Evolutionary conservation across 1,139 yeast species (phyloP).

Genomic region (Yamadazyma sp.): DNA sequence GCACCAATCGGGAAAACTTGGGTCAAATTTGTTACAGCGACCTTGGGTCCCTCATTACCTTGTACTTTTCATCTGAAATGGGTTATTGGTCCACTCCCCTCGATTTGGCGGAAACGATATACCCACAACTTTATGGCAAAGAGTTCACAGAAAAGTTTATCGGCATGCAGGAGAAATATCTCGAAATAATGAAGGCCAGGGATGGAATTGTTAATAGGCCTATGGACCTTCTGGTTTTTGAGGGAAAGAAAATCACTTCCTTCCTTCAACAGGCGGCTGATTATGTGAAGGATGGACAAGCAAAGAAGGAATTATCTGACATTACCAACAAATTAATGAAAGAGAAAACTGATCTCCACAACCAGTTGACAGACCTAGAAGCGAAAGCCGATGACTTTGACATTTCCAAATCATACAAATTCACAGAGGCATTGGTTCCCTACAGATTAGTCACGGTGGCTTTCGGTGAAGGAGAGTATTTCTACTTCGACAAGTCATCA

Average conservation of each 20-base stretch:
- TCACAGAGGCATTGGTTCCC: conserved; percentile 9
- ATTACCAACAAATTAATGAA: conserved; percentile 20
- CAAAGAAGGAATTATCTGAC: conserved; percentile 16
- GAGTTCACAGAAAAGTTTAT: conserved; percentile 5
- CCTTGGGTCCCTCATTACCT: conserved; percentile 34
- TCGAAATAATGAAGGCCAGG: conserved; percentile 11
- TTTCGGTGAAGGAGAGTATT: conserved; percentile 31
- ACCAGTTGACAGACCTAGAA: conserved; percentile 20
- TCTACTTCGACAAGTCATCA: conserved; percentile 17
- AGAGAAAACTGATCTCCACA: conserved; percentile 20
- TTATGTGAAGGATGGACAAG: conserved; percentile 14
- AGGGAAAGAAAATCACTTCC: conserved; percentile 14
- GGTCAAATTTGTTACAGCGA: conserved; percentile 29
- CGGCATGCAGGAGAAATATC: conserved; percentile 7
- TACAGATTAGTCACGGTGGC: conserved; percentile 31
- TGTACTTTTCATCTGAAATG: conserved; percentile 31
- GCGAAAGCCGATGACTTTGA: conserved; percentile 9
- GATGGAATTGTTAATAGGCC: conserved; percentile 26
- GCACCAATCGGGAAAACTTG: conserved; percentile 28
- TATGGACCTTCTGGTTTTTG: conserved; percentile 18
- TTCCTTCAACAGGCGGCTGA: conserved; percentile 13
- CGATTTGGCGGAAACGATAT: conserved; percentile 11
- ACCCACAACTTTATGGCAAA: conserved; percentile 13
- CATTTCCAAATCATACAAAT: conserved; percentile 16
- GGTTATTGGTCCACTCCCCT: conserved; percentile 11